Percentiles rank a stretch among this genome's conserved stretches.
These are phyloP conservation scores for Parathielavia hyrcaniae DNA, from an alignment of 495 filamentous ascomycete genomes.

Conservation along the genomic window DNA sequence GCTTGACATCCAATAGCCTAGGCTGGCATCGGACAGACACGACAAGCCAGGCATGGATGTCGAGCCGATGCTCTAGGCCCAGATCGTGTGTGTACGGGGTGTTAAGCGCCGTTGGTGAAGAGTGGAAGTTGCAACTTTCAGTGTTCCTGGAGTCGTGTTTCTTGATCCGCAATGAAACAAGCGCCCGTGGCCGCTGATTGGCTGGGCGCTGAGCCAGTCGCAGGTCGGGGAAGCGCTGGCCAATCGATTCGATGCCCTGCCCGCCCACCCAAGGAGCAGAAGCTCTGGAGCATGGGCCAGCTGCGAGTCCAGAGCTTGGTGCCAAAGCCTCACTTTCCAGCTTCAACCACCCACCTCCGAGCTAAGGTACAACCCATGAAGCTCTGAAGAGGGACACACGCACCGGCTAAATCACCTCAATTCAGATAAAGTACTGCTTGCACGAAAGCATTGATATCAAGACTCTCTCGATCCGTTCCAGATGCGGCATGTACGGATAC, in stretches of 20 bases:
- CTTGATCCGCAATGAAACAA: not conserved
- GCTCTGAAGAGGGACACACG: no score
- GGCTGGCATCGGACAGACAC: not conserved
- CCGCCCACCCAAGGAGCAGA: not conserved
- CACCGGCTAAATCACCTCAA: no score
- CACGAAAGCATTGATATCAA: not conserved
- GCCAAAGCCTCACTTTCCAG: no score
- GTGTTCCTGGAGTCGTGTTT: not conserved
- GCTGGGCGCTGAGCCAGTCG: not conserved
- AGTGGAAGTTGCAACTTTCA: not conserved
- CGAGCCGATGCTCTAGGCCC: not conserved
- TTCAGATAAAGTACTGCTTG: no score
- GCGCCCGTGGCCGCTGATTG: conserved; percentile 3
- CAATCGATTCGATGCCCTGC: not conserved
- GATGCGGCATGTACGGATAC: not conserved
- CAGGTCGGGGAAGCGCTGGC: not conserved
- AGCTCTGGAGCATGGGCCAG: conserved; percentile 3
- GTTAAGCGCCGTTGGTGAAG: conserved; percentile 2
- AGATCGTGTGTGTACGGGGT: conserved; percentile 1
- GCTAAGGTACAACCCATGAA: no score
- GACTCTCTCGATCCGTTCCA: not conserved
- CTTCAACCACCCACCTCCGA: no score
- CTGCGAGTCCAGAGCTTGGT: no score
- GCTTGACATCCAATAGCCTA: conserved; percentile 5
- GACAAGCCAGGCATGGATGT: not conserved